Percentiles rank a stretch among this genome's conserved stretches.
Evolutionary conservation across 306 rosid genomes (phyloP).

Genomic region (Purshia tridentata): DNA sequence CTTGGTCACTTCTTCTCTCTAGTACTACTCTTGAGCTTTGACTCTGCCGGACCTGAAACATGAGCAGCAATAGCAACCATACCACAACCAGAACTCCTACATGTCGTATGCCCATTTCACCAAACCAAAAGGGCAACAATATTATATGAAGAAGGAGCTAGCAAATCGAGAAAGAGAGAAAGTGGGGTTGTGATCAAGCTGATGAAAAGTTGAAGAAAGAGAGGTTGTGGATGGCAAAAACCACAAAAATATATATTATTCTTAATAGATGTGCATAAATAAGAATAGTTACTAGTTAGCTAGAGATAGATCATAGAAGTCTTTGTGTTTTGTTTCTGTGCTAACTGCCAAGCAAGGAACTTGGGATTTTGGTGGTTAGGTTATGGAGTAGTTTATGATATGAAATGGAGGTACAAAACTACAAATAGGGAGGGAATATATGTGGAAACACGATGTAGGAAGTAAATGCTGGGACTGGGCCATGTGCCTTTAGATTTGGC

Average conservation of each 20-base stretch:
- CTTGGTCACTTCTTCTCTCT: constrained; percentile 14
- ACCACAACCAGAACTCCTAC: background rate
- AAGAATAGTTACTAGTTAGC: background rate
- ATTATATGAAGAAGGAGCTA: background rate
- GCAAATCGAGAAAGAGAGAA: background rate
- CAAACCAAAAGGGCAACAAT: constrained; percentile 7
- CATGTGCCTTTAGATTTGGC: constrained; percentile 51
- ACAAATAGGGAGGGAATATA: constrained; percentile 33
- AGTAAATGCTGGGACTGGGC: constrained; percentile 39
- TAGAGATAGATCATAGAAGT: no score
- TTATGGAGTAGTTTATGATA: background rate
- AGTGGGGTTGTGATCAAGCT: background rate
- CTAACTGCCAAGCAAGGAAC: background rate
- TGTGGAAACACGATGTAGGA: constrained; percentile 40
- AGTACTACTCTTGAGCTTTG: constrained; percentile 33
- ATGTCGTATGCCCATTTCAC: constrained; percentile 46
- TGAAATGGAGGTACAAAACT: constrained; percentile 21
- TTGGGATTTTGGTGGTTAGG: background rate
- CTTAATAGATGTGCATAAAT: background rate
- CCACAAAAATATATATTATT: constrained; percentile 1
- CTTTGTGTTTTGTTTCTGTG: background rate
- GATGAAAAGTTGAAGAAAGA: background rate
- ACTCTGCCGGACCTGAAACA: constrained; percentile 28
- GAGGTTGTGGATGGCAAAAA: constrained; percentile 13
- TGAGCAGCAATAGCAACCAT: constrained; percentile 29